Conservation (phyloP, 2,329 filamentous ascomycete genomes). For the Dothistroma pini region DNA sequence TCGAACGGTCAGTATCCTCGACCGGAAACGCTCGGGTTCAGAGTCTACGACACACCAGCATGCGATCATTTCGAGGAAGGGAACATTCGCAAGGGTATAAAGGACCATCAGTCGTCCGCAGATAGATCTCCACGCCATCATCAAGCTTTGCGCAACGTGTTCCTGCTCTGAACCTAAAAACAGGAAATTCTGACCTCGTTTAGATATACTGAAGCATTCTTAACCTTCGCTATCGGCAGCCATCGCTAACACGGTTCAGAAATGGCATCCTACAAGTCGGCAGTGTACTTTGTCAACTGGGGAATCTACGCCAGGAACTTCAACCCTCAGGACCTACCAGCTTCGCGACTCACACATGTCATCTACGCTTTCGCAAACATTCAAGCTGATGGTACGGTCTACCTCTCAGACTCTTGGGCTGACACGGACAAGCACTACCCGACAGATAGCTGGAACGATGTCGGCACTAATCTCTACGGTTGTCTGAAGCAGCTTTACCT, state of each 20-base stretch:
- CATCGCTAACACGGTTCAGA: neutral
- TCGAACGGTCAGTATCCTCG: neutral
- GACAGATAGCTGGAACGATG: slow-evolving; percentile 61
- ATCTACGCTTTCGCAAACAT: slow-evolving; percentile 94
- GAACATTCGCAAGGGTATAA: neutral
- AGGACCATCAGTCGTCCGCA: neutral
- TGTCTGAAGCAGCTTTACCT: slow-evolving; percentile 72
- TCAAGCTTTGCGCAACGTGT: neutral
- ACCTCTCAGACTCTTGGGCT: slow-evolving; percentile 64
- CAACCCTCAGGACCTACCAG: slow-evolving; percentile 75
- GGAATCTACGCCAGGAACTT: slow-evolving; percentile 54
- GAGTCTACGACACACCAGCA: neutral
- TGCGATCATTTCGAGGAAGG: neutral
- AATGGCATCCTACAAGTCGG: neutral
- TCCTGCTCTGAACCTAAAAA: neutral
- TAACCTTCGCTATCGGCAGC: neutral
- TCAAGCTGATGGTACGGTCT: slow-evolving; percentile 74
- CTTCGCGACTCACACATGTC: slow-evolving; percentile 77
- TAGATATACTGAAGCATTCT: neutral
- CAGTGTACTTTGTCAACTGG: neutral
- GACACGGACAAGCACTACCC: slow-evolving; percentile 68
- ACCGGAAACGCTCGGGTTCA: neutral
- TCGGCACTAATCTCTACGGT: slow-evolving; percentile 70
- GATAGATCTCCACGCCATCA: neutral
- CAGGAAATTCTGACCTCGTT: neutral